Percentiles rank a stretch among this genome's conserved stretches.
Conservation (phyloP, 331 rosid species). For the Saraca asoca region DNA sequence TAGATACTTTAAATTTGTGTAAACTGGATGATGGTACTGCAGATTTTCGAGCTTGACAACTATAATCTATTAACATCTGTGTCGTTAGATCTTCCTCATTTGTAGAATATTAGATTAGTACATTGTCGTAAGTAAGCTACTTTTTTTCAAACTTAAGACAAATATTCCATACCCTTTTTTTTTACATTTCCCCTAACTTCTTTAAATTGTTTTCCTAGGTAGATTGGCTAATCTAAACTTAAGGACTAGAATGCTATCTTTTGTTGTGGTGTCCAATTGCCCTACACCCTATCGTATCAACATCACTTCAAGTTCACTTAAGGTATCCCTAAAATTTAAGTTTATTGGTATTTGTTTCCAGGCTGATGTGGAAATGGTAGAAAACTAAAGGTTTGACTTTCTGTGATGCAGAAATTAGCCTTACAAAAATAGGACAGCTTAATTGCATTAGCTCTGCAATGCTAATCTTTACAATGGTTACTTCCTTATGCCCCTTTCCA, state of each 20-base stretch:
- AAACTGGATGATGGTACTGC: slow-evolving; percentile 37
- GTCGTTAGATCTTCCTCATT: too few species aligned
- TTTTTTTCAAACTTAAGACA: too few species aligned
- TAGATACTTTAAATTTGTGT: slow-evolving; percentile 24
- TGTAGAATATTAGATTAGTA: too few species aligned
- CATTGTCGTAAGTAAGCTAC: too few species aligned
- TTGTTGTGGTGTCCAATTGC: slow-evolving; percentile 90
- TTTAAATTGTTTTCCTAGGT: slow-evolving; percentile 29
- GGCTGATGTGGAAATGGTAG: too few species aligned
- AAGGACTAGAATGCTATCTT: slow-evolving; percentile 63
- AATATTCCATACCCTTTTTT: too few species aligned
- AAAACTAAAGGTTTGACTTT: too few species aligned
- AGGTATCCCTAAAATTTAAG: slow-evolving; percentile 50
- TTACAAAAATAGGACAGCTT: slow-evolving; percentile 94
- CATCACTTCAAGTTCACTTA: slow-evolving; percentile 84
- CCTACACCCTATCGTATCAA: slow-evolving; percentile 80
- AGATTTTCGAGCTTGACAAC: slow-evolving; percentile 98
- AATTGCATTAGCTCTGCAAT: slow-evolving; percentile 71
- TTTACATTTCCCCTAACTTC: slow-evolving; percentile 36
- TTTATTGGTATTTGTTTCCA: slow-evolving; percentile 3
- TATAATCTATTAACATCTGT: slow-evolving; percentile 87
- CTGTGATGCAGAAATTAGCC: too few species aligned
- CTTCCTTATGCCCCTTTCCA: too few species aligned
- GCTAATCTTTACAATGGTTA: slow-evolving; percentile 73
- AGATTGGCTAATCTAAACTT: slow-evolving; percentile 84